phyloP scores from a whole-genome alignment of 2,329 filamentous ascomycete species.

The Trichoderma endophyticum region DNA sequence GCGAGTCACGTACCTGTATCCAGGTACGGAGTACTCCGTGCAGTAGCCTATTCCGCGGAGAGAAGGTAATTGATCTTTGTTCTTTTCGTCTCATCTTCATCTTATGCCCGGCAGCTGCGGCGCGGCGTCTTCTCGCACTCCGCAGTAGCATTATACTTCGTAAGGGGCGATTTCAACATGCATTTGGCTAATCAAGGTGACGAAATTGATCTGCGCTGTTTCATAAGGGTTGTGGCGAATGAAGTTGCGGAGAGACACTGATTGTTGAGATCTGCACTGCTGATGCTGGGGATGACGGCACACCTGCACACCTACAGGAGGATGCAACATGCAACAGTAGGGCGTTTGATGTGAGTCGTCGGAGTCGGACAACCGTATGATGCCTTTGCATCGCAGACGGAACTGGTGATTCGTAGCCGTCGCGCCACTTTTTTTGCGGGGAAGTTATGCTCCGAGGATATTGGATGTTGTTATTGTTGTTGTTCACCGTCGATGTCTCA shows the following conservation, averaged over 20 bases:
- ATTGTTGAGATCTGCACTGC: neutral
- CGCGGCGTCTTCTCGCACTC: neutral
- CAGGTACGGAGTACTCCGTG: neutral
- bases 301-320: neutral
- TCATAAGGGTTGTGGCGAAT: neutral
- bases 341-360: neutral
- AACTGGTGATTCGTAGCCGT: neutral
- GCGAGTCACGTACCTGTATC: neutral
- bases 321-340: neutral
- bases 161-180: neutral
- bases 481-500: neutral
- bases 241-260: constrained; percentile 1
- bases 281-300: neutral
- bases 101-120: neutral
- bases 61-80: neutral
- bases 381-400: neutral
- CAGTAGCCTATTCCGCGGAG: neutral
- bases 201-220: neutral
- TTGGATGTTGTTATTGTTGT: neutral
- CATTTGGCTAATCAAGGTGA: neutral
- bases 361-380: neutral
- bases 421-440: constrained; percentile 8
- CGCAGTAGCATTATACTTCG: neutral
- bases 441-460: neutral
- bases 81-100: neutral